Percentiles rank a stretch among this genome's conserved stretches.
phyloP scores from a whole-genome alignment of 257 asterid genomes.

The Phtheirospermum japonicum region DNA sequence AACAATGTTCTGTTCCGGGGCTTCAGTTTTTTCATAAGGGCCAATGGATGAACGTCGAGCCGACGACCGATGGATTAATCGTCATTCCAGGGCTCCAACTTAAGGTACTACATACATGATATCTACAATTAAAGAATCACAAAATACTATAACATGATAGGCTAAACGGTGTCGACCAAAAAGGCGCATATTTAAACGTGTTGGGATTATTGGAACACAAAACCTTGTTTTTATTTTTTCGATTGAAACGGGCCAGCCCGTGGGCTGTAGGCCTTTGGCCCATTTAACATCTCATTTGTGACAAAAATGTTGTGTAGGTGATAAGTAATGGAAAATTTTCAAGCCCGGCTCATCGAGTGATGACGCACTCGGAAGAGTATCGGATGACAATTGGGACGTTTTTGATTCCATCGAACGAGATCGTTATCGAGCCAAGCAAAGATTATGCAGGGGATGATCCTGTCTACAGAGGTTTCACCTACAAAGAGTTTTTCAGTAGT shows the following conservation, averaged over 20 bases:
- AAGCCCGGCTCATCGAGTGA: slow-evolving; percentile 55
- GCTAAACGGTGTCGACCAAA: no score
- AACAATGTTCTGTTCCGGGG: slow-evolving; percentile 48
- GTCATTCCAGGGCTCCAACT: slow-evolving; percentile 51
- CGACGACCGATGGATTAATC: slow-evolving; percentile 41
- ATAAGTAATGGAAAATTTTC: slow-evolving; percentile 53
- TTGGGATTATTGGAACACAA: no score
- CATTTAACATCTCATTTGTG: no score
- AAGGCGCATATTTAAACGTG: no score
- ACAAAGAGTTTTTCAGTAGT: slow-evolving; percentile 42
- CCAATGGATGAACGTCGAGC: slow-evolving; percentile 52
- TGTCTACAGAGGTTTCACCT: slow-evolving; percentile 39
- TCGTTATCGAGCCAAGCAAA: slow-evolving; percentile 41
- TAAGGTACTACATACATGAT: slow-evolving; percentile 29
- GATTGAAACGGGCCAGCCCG: no score
- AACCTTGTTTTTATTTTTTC: no score
- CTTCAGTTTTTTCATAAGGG: slow-evolving; percentile 45
- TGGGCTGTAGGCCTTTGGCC: no score
- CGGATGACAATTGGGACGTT: slow-evolving; percentile 51
- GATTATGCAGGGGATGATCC: slow-evolving; percentile 24
- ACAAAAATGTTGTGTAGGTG: slow-evolving; percentile 33
- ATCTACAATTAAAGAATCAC: no score
- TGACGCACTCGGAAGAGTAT: slow-evolving; percentile 39
- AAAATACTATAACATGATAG: no score
- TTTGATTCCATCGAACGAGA: slow-evolving; percentile 48